Conservation (phyloP, 345 rosid species). For the Eucalyptus rudis region DNA sequence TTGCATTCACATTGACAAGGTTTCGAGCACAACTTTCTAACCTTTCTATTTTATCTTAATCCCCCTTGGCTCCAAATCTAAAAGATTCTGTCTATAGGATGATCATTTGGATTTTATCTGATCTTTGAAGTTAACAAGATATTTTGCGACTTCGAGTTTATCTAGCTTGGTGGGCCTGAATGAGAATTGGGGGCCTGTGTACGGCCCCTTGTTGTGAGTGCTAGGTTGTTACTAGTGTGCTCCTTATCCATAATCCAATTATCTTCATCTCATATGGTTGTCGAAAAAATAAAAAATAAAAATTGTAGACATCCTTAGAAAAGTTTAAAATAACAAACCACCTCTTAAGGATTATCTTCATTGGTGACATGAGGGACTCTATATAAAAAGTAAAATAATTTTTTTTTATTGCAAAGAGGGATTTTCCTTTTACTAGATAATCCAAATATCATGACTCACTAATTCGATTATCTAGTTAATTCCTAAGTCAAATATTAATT, state of each 20-base stretch:
- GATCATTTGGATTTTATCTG: background rate
- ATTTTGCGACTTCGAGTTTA: background rate
- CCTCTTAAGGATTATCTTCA: background rate
- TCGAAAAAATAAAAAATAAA: background rate
- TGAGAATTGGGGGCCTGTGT: background rate
- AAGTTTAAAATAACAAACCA: background rate
- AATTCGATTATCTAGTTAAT: background rate
- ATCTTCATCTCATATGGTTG: background rate
- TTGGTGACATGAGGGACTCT: background rate
- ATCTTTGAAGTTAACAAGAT: background rate
- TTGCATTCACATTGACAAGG: background rate
- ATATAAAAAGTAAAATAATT: background rate
- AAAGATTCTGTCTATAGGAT: background rate
- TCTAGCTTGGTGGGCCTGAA: background rate
- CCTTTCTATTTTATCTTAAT: background rate
- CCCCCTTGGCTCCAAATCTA: background rate
- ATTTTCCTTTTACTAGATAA: background rate
- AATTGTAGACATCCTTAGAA: background rate
- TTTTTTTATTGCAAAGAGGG: background rate
- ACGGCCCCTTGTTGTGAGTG: background rate
- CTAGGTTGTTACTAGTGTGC: background rate
- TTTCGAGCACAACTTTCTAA: background rate
- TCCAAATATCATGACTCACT: background rate
- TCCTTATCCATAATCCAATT: background rate
- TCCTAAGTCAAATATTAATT: background rate